phyloP scores from a whole-genome alignment of 2,329 filamentous ascomycete genomes.

The Curvularia spicifera region DNA sequence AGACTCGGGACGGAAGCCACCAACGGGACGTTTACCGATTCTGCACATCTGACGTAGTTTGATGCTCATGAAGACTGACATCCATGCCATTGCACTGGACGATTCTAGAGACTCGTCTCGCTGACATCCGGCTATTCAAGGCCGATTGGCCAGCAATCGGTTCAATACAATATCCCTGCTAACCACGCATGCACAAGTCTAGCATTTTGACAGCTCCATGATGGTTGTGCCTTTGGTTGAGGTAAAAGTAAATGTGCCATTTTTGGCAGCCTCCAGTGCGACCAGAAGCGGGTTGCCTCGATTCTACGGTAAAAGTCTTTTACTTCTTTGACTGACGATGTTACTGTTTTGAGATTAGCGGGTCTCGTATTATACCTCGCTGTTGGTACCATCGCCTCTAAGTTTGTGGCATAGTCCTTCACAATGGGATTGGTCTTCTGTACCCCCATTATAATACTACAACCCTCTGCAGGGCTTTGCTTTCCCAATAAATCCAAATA shows the following conservation, averaged over 20 bases:
- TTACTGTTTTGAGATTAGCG: constrained; percentile 36
- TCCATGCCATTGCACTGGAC: constrained; percentile 44
- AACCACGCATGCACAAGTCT: constrained; percentile 46
- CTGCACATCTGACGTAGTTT: constrained; percentile 39
- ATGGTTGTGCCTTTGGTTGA: constrained; percentile 42
- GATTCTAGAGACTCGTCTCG: constrained; percentile 45
- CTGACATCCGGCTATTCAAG: constrained; percentile 48
- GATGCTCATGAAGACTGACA: constrained; percentile 47
- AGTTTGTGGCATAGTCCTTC: constrained; percentile 38
- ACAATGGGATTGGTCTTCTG: constrained; percentile 28
- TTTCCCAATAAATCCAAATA: constrained; percentile 36
- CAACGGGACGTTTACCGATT: constrained; percentile 44
- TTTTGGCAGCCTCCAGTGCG: constrained; percentile 25
- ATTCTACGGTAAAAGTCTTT: constrained; percentile 40
- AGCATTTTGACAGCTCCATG: constrained; percentile 31
- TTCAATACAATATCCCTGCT: constrained; percentile 46
- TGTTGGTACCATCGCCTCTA: constrained; percentile 28
- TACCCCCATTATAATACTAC: constrained; percentile 43
- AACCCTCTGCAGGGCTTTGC: constrained; percentile 30
- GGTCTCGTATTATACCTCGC: constrained; percentile 39
- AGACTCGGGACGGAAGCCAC: constrained; percentile 36
- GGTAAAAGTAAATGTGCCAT: constrained; percentile 39
- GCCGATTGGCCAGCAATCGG: constrained; percentile 40
- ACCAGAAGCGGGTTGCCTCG: constrained; percentile 44
- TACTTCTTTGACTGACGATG: constrained; percentile 39